Conservation (phyloP, 163 green algal species). For the Scenedesmus sp. region DNA sequence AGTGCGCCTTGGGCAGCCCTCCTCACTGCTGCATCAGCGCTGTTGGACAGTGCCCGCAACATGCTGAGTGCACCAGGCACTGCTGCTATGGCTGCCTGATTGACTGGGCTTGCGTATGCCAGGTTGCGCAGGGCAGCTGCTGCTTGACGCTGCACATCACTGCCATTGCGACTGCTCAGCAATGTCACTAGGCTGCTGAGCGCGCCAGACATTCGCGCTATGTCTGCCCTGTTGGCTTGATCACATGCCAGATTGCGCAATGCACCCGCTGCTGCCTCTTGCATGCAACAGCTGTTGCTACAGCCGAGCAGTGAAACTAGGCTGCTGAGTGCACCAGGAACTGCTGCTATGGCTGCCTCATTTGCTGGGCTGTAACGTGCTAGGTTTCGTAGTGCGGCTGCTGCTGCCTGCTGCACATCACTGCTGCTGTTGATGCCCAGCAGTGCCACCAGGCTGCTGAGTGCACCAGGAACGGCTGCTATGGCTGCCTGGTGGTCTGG, state of each 20-base stretch:
- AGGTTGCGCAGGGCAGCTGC: background rate
- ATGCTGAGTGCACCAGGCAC: background rate
- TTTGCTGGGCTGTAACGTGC: background rate
- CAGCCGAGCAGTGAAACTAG: background rate
- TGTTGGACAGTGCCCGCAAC: background rate
- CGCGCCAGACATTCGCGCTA: no score
- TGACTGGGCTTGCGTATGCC: background rate
- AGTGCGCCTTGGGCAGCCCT: no score
- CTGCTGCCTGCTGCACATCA: background rate
- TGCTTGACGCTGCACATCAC: background rate
- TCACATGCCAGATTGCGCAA: background rate
- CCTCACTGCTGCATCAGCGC: no score
- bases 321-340: background rate
- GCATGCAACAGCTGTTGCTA: background rate
- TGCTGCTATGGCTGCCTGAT: background rate
- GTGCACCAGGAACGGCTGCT: background rate
- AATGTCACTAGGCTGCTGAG: background rate
- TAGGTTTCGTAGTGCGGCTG: background rate
- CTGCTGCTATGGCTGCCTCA: background rate
- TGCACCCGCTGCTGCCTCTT: background rate
- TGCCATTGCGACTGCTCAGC: background rate
- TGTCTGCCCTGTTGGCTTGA: background rate
- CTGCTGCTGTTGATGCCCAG: background rate
- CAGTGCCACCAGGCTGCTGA: background rate
- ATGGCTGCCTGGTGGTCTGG: no score